Percentiles rank a stretch among this genome's conserved stretches.
These are phyloP conservation scores for Exutisphaerella laricina DNA, from an alignment of 2,329 filamentous ascomycete genomes.

Conservation along the genomic window DNA sequence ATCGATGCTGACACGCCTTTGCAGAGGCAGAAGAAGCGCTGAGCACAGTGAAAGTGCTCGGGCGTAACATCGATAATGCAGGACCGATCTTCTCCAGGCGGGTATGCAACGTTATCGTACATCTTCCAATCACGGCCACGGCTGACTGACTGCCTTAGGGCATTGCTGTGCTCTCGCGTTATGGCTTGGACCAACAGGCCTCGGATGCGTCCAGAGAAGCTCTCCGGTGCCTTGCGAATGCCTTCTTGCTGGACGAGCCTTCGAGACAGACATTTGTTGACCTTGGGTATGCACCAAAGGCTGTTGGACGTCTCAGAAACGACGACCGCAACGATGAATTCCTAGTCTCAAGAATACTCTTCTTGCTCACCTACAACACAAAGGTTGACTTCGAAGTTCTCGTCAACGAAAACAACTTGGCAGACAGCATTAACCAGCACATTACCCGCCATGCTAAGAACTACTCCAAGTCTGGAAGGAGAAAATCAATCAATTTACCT, in stretches of 20 bases:
- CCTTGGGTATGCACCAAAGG: slow-evolving; percentile 60
- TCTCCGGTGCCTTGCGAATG: slow-evolving; percentile 78
- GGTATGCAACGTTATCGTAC: slow-evolving; percentile 53
- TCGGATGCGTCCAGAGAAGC: slow-evolving; percentile 63
- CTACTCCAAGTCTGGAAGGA: slow-evolving; percentile 41
- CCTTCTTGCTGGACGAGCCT: slow-evolving; percentile 63
- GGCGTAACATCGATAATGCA: slow-evolving; percentile 65
- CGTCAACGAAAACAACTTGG: slow-evolving; percentile 61
- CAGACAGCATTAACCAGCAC: slow-evolving; percentile 61
- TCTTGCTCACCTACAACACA: slow-evolving; percentile 72
- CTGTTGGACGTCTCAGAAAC: slow-evolving; percentile 63
- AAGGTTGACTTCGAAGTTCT: slow-evolving; percentile 61
- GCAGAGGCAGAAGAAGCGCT: slow-evolving; percentile 57
- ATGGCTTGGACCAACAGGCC: slow-evolving; percentile 65
- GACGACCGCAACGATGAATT: slow-evolving; percentile 82
- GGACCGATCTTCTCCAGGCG: slow-evolving; percentile 78
- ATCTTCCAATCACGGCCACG: too few species aligned
- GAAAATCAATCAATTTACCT: slow-evolving; percentile 33
- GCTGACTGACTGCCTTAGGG: slow-evolving; percentile 52
- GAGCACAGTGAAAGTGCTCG: slow-evolving; percentile 67
- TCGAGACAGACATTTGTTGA: slow-evolving; percentile 70
- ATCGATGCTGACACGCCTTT: slow-evolving; percentile 9
- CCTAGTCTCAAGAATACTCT: slow-evolving; percentile 68
- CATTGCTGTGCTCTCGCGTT: slow-evolving; percentile 63
- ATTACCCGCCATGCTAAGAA: slow-evolving; percentile 56